A percentile compares a stretch with the other conserved stretches of the same genome.
Conservation (phyloP, 352 stramenopile genomes). For the Phytophthora kernoviae region DNA sequence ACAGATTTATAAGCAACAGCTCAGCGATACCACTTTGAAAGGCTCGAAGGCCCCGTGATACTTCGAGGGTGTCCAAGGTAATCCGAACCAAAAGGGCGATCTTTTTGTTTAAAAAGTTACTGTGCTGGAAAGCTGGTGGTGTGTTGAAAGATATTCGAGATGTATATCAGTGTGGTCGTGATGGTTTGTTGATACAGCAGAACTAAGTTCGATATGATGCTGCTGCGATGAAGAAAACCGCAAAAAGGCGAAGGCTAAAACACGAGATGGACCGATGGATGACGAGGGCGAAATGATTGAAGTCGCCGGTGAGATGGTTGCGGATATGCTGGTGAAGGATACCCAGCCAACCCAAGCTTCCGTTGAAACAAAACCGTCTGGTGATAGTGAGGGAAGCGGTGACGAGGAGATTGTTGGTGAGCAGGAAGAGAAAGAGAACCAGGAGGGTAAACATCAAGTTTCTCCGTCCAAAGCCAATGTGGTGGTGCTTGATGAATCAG, state of each 20-base stretch:
- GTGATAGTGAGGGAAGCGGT: constrained; percentile 25
- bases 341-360: constrained; percentile 3
- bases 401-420: constrained; percentile 37
- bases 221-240: constrained; percentile 23
- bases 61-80: constrained; percentile 83
- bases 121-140: constrained; percentile 75
- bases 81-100: constrained; percentile 72
- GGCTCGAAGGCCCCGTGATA: constrained; percentile 68
- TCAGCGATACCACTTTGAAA: constrained; percentile 83
- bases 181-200: constrained; percentile 61
- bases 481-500: constrained; percentile 14
- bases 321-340: constrained; percentile 36
- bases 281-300: constrained; percentile 46
- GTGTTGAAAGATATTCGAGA: constrained; percentile 82
- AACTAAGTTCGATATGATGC: constrained; percentile 60
- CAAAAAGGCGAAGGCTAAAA: constrained; percentile 40
- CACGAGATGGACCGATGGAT: constrained; percentile 40
- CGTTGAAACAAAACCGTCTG: constrained; percentile 12
- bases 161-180: constrained; percentile 54
- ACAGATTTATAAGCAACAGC: constrained; percentile 89
- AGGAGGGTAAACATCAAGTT: not conserved
- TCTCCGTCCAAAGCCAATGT: constrained; percentile 12
- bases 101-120: constrained; percentile 82
- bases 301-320: constrained; percentile 43
- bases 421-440: not conserved